phyloP scores from a whole-genome alignment of 1,284 basidiomycete species.

The Tranzscheliella williamsii region DNA sequence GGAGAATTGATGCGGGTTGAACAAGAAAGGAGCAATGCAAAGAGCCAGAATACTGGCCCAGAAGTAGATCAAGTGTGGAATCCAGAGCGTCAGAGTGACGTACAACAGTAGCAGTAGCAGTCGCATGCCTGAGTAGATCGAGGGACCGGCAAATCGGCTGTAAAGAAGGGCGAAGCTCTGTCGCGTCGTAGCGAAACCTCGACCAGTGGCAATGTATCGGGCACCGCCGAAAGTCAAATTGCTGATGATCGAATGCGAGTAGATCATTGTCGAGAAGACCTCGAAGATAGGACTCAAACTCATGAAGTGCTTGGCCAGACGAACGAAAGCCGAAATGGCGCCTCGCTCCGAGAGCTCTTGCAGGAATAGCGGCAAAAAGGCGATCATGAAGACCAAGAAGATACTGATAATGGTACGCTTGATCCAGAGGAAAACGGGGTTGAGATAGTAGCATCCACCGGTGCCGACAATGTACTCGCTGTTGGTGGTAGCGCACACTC shows the following conservation, averaged over 20 bases:
- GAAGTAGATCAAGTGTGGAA: constrained; percentile 61
- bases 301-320: constrained; percentile 60
- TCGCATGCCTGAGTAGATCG: constrained; percentile 60
- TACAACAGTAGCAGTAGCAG: constrained; percentile 57
- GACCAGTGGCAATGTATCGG: constrained; percentile 61
- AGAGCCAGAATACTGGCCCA: constrained; percentile 59
- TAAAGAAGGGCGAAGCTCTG: constrained; percentile 59
- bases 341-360: constrained; percentile 60
- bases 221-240: constrained; percentile 61
- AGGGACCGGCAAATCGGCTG: constrained; percentile 60
- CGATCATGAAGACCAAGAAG: constrained; percentile 61
- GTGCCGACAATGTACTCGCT: constrained; percentile 57
- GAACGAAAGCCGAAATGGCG: constrained; percentile 57
- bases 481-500: constrained; percentile 55
- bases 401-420: constrained; percentile 61
- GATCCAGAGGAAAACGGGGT: constrained; percentile 60
- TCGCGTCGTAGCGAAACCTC: constrained; percentile 60
- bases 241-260: constrained; percentile 60
- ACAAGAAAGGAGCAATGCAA: constrained; percentile 60
- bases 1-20: constrained; percentile 61
- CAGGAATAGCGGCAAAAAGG: constrained; percentile 60
- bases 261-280: constrained; percentile 60
- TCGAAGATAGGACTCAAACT: constrained; percentile 59
- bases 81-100: constrained; percentile 60
- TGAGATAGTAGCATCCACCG: constrained; percentile 60